Evolutionary conservation across 2,329 filamentous ascomycete species (phyloP), one percentile per base, ranked within the genome.

Genomic region (Hortaea werneckii): DNA sequence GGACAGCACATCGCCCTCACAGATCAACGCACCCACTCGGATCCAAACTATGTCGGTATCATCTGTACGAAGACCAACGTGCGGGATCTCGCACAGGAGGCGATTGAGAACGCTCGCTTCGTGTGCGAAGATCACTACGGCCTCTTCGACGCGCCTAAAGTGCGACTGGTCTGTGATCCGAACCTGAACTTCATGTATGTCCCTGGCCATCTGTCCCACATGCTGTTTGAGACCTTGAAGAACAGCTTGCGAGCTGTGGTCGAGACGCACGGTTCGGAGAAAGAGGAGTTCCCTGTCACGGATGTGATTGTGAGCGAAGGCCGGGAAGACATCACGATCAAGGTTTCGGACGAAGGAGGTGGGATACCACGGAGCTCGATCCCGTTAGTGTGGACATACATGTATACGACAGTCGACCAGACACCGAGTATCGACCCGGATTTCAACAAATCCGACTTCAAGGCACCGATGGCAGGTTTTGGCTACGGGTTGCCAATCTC

Each of bases 31-130:
- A 83, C 92, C 58, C 82, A 88, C 55, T 82, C 82, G 51, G 90
- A 96, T 65, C 87, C 88, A 34, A 86, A 87, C 50, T 96, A 98
- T 62, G 92, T 98, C 56, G 92, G 92, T 52, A 95, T 98, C 56
- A 98, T 98, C 62, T 98, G 92, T 73, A 98, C 92, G 50, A 95
- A 94, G 72, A 96, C 92, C 27, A 98, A 95, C 59, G 90, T 98
- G 35, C 82, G 82, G 48, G 92, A 98, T 57, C 79, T 98, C 41
- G 92, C 92, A 4, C 83, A 95, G 62, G 92, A 98, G 69, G 92
- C 92, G 49, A 96, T 98, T 60, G 92, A 96, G 63, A 98, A 98
- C 60, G 92, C 92, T 37, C 82, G 92, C n/a, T 98, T 96, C 61
- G 92, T 98, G 30, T 98, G 92, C 64, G 92, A 98, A 67, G 92